phyloP scores from a whole-genome alignment of 371 early-diverging fungal species.

The Blakeslea trispora region DNA sequence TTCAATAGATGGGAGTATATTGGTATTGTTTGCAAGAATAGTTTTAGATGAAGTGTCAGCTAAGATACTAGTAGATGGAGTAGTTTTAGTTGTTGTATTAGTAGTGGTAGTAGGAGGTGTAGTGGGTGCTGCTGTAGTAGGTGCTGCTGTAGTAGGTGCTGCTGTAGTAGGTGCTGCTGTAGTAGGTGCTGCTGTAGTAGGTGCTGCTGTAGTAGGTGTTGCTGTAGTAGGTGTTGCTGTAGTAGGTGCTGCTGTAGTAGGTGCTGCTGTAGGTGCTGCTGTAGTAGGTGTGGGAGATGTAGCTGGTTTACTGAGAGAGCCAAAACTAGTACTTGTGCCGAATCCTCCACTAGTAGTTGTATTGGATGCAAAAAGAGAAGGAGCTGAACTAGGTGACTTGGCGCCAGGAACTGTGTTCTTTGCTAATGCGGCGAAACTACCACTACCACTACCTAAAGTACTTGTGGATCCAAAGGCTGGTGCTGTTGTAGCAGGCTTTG shows the following conservation, averaged over 20 bases:
- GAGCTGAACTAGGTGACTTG: slow-evolving; percentile 2
- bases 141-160: not conserved
- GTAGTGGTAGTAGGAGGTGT: not conserved
- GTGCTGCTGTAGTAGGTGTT: not conserved
- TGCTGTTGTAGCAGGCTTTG: slow-evolving; percentile 1
- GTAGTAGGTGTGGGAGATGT: not conserved
- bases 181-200: not conserved
- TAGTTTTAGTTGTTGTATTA: not conserved
- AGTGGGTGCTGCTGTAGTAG: not conserved
- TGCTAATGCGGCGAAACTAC: slow-evolving; percentile 21
- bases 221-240: not conserved
- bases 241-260: not conserved
- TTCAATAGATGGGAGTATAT: no score
- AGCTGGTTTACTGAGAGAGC: not conserved
- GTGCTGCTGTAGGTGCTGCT: not conserved
- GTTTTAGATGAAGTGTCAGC: no score
- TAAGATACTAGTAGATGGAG: slow-evolving; percentile 2
- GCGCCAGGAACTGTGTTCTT: slow-evolving; percentile 13
- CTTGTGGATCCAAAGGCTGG: slow-evolving; percentile 26
- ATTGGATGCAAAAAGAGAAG: slow-evolving; percentile 18
- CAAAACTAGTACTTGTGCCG: not conserved
- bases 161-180: not conserved
- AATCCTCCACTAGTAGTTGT: slow-evolving; percentile 7
- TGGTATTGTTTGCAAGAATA: no score
- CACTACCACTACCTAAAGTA: slow-evolving; percentile 10